Evolutionary conservation across 202 grass and related monocot genomes (phyloP).

Genomic region (Carex sylvatica): DNA sequence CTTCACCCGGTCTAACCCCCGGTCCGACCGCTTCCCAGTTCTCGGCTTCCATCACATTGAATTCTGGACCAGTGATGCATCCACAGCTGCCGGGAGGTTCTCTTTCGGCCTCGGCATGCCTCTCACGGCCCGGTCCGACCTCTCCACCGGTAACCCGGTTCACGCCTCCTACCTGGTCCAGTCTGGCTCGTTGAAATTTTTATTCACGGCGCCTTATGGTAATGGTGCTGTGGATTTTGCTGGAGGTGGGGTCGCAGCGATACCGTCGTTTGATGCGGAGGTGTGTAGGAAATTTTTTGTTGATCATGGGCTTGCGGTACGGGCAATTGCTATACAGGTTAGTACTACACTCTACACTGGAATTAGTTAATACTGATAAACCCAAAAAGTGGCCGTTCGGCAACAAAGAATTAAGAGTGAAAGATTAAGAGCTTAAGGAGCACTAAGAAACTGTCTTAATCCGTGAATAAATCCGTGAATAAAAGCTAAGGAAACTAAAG

Average conservation of each 20-base stretch:
- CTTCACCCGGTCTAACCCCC: constrained; percentile 63
- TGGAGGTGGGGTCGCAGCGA: constrained; percentile 33
- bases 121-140: constrained; percentile 63
- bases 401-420: no score
- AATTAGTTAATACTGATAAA: background rate
- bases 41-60: constrained; percentile 87
- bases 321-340: constrained; percentile 49
- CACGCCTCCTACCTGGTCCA: constrained; percentile 83
- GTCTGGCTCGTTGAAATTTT: constrained; percentile 62
- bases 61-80: constrained; percentile 74
- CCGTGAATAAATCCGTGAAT: no score
- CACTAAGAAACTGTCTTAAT: no score
- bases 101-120: constrained; percentile 74
- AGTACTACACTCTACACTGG: background rate
- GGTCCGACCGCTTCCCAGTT: constrained; percentile 58
- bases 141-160: constrained; percentile 78
- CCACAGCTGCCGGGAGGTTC: constrained; percentile 66
- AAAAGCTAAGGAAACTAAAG: no score
- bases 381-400: no score
- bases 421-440: no score
- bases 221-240: constrained; percentile 7
- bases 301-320: constrained; percentile 72
- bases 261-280: constrained; percentile 63
- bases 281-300: constrained; percentile 40
- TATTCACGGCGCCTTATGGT: constrained; percentile 71